These are phyloP conservation scores for Eimeria brunetti DNA, from an alignment of 169 alveolate species.

Conservation along the genomic window DNA sequence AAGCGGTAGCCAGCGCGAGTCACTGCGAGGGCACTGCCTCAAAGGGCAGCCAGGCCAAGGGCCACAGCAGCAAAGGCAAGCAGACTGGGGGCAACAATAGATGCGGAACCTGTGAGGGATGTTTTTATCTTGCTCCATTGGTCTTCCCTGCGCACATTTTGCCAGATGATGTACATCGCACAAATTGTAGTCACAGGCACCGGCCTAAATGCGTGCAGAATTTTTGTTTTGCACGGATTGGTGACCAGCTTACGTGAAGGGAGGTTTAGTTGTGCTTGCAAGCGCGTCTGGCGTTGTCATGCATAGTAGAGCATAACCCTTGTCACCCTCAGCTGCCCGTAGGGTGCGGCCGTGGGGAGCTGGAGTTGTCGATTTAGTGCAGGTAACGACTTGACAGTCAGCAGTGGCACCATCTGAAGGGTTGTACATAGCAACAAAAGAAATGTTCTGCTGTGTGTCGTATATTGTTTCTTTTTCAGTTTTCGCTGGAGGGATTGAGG, in stretches of 20 bases:
- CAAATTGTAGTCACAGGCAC: too few relatives aligned
- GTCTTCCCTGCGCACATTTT: neutral
- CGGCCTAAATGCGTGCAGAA: neutral
- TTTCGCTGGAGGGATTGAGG: neutral
- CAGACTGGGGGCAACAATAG: neutral
- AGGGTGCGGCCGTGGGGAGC: too few relatives aligned
- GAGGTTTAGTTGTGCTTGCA: neutral
- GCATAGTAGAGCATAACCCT: neutral
- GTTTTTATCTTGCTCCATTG: neutral
- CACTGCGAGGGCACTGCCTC: neutral
- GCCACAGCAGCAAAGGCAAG: neutral
- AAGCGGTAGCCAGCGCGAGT: neutral
- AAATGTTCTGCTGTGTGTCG: neutral
- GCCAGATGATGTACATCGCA: neutral
- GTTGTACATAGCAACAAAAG: slow-evolving; percentile 8
- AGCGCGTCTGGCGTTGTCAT: neutral
- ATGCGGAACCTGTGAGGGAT: neutral
- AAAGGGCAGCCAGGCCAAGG: neutral
- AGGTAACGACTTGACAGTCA: neutral
- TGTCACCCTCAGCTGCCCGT: neutral
- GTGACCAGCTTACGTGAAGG: neutral
- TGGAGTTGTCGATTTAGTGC: neutral
- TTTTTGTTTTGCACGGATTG: neutral
- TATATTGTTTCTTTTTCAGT: neutral
- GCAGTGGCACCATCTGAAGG: neutral